Conservation (phyloP, 371 early-diverging fungal genomes). For the Apophysomyces elegans region DNA sequence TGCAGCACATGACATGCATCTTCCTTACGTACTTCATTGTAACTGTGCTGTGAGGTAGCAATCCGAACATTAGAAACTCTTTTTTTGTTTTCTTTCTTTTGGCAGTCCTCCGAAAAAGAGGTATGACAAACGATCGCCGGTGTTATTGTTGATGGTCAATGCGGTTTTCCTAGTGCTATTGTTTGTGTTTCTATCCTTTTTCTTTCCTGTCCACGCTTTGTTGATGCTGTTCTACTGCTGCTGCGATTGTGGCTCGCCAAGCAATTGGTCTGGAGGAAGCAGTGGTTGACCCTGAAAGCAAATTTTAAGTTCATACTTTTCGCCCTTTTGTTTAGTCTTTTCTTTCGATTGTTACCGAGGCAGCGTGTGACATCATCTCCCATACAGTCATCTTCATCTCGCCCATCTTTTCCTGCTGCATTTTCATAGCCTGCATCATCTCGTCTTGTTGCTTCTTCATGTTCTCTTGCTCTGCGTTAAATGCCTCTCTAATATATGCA, state of each 20-base stretch:
- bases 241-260: slow-evolving; percentile 8
- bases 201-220: not conserved
- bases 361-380: slow-evolving; percentile 59
- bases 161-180: slow-evolving; percentile 8
- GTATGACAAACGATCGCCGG: slow-evolving; percentile 9
- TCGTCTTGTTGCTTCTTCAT: slow-evolving; percentile 56
- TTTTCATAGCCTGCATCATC: slow-evolving; percentile 53
- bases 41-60: not conserved
- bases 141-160: slow-evolving; percentile 11
- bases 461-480: slow-evolving; percentile 47
- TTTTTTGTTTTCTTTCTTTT: not conserved
- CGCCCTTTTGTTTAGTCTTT: not conserved
- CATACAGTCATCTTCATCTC: slow-evolving; percentile 70
- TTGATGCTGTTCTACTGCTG: slow-evolving; percentile 8
- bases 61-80: not conserved
- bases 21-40: not conserved
- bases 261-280: slow-evolving; percentile 10
- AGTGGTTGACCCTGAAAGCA: slow-evolving; percentile 13
- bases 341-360: slow-evolving; percentile 25
- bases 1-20: not conserved
- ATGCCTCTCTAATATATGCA: slow-evolving; percentile 57
- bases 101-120: not conserved
- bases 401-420: slow-evolving; percentile 51
- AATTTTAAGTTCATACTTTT: slow-evolving; percentile 4
- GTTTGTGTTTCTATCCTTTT: slow-evolving; percentile 6